Percentiles rank a stretch among this genome's conserved stretches.
Evolutionary conservation across 345 rosid species (phyloP).

Genomic region (Hibiscus tridactylites): DNA sequence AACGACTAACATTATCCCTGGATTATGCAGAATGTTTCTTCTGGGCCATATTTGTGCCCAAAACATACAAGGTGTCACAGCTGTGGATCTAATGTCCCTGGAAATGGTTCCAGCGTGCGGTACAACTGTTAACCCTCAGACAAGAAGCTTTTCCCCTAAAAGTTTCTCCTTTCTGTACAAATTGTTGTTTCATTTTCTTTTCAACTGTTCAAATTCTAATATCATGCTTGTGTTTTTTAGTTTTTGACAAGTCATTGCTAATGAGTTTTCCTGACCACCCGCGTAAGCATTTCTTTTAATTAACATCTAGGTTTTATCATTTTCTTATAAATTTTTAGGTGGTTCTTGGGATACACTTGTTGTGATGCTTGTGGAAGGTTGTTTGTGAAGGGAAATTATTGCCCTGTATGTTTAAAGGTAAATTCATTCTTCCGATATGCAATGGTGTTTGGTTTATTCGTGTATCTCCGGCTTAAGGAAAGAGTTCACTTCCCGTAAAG

Average conservation of each 20-base stretch:
- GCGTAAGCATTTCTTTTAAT: not conserved
- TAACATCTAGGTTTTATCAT: not conserved
- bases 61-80: conserved; percentile 96
- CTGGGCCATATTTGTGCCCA: conserved; percentile 95
- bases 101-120: conserved; percentile 95
- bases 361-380: conserved; percentile 99
- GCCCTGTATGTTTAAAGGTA: conserved; percentile 99
- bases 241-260: no score
- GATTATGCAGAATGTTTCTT: conserved; percentile 69
- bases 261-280: no score
- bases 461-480: not conserved
- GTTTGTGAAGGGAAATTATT: conserved; percentile 96
- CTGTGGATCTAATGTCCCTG: conserved; percentile 92
- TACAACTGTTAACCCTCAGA: conserved; percentile 23
- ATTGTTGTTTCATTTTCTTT: not conserved
- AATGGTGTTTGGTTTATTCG: not conserved
- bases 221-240: no score
- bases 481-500: not conserved
- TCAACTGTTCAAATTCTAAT: no score
- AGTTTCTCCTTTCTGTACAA: not conserved
- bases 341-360: conserved; percentile 98
- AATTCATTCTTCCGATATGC: not conserved
- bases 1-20: conserved; percentile 3
- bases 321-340: conserved; percentile 39
- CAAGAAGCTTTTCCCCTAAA: not conserved